Conservation (phyloP, 495 filamentous ascomycete genomes). For the Jackrogersella minutella region DNA sequence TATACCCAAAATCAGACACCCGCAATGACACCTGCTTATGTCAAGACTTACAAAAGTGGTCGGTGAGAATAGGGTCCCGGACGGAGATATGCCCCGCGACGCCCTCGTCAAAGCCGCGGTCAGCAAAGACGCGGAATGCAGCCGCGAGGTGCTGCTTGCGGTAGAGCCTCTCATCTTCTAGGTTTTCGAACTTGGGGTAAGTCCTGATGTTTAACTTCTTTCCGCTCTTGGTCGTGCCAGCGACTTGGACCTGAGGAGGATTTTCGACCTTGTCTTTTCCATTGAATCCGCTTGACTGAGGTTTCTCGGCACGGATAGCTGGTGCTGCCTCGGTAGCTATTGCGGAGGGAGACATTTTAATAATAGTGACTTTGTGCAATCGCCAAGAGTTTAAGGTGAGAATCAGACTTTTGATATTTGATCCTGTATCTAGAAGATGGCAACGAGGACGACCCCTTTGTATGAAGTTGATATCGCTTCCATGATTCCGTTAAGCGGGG, state of each 20-base stretch:
- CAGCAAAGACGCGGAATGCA: slow-evolving; percentile 76
- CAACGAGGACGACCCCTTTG: not conserved
- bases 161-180: slow-evolving; percentile 69
- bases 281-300: slow-evolving; percentile 7
- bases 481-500: slow-evolving; percentile 30
- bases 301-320: not conserved
- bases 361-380: not conserved
- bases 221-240: slow-evolving; percentile 49
- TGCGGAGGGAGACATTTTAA: slow-evolving; percentile 26
- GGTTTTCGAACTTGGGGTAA: slow-evolving; percentile 66
- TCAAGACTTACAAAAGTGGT: slow-evolving; percentile 54
- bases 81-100: slow-evolving; percentile 66
- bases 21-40: not conserved
- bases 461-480: slow-evolving; percentile 4
- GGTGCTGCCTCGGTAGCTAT: slow-evolving; percentile 12
- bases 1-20: not conserved
- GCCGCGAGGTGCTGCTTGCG: slow-evolving; percentile 76
- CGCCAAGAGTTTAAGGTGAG: not conserved
- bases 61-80: slow-evolving; percentile 57
- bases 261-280: slow-evolving; percentile 23
- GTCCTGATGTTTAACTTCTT: slow-evolving; percentile 58
- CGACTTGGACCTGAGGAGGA: slow-evolving; percentile 42
- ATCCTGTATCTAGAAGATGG: not conserved
- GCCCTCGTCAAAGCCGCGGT: slow-evolving; percentile 74
- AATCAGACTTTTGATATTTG: not conserved